These are phyloP conservation scores for Xylariaceae sp. DNA, from an alignment of 2,329 filamentous ascomycete genomes.

Conservation along the genomic window DNA sequence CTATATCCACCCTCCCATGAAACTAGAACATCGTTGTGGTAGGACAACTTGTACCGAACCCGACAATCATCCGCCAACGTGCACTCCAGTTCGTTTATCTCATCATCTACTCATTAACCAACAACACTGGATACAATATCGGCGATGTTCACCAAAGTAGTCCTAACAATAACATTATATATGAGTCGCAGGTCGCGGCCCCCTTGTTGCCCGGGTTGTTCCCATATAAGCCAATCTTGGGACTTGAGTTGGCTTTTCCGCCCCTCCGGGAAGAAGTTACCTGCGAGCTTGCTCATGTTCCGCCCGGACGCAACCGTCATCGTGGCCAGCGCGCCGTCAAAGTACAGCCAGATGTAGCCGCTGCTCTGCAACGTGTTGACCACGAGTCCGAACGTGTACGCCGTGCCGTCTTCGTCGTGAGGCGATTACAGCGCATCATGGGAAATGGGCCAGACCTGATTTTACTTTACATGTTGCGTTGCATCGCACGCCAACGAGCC, in stretches of 20 bases:
- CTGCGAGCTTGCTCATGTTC: conserved; percentile 5
- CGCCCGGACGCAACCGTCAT: conserved; percentile 9
- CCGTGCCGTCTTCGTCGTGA: too few relatives aligned
- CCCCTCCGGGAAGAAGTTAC: conserved; percentile 12
- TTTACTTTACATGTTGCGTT: too few relatives aligned
- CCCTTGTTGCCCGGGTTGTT: conserved; percentile 3
- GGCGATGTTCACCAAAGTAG: conserved; percentile 8
- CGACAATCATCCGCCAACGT: too few relatives aligned
- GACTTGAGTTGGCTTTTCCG: conserved; percentile 4
- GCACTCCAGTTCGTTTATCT: too few relatives aligned
- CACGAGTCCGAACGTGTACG: conserved; percentile 9
- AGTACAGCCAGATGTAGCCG: conserved; percentile 11
- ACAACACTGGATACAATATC: conserved; percentile 9
- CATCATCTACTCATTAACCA: background rate
- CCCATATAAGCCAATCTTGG: conserved; percentile 10
- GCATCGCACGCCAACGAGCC: too few relatives aligned
- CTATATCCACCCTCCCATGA: too few relatives aligned
- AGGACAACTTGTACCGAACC: too few relatives aligned
- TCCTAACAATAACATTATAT: conserved; percentile 13
- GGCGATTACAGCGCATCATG: too few relatives aligned
- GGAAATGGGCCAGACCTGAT: too few relatives aligned
- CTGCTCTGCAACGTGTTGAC: conserved; percentile 9
- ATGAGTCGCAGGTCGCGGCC: conserved; percentile 6
- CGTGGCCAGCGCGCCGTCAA: conserved; percentile 10
- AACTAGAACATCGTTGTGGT: too few relatives aligned